These are phyloP conservation scores for Ustanciosporium gigantosporum DNA, from an alignment of 1,284 basidiomycete genomes.

Conservation along the genomic window DNA sequence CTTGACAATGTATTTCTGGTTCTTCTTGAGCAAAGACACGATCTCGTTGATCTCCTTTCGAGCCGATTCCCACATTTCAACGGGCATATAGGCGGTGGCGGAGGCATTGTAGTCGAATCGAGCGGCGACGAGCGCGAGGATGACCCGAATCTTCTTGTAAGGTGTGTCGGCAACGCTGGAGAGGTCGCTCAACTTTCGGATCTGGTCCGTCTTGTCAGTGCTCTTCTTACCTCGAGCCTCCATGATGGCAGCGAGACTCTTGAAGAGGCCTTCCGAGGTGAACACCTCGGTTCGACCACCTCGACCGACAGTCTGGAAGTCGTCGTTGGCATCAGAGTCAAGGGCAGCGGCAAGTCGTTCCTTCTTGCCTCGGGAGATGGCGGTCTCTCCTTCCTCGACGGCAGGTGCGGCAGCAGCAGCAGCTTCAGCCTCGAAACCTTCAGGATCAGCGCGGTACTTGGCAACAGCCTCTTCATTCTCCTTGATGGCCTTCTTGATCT, in stretches of 20 bases:
- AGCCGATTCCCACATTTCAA: constrained; percentile 86
- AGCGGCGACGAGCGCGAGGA: constrained; percentile 88
- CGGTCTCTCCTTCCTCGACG: constrained; percentile 63
- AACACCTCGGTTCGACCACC: constrained; percentile 83
- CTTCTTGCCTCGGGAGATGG: constrained; percentile 65
- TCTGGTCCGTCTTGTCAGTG: constrained; percentile 93
- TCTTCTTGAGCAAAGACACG: constrained; percentile 74
- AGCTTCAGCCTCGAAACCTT: constrained; percentile 72
- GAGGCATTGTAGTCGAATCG: constrained; percentile 97
- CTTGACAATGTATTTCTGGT: constrained; percentile 74
- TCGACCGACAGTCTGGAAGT: constrained; percentile 89
- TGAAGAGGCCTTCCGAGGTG: constrained; percentile 87
- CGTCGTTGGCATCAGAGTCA: constrained; percentile 66
- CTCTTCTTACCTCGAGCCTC: constrained; percentile 97
- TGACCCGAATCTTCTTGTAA: constrained; percentile 91
- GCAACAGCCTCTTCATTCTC: constrained; percentile 84
- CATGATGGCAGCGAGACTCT: constrained; percentile 85
- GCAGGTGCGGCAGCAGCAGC: constrained; percentile 63
- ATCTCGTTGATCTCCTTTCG: constrained; percentile 87
- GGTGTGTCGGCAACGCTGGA: constrained; percentile 76
- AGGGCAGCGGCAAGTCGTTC: constrained; percentile 57
- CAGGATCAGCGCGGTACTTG: constrained; percentile 75
- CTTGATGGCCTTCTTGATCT: constrained; percentile 86
- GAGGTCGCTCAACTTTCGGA: constrained; percentile 85
- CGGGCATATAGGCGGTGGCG: constrained; percentile 82